Conservation (phyloP, 2,329 filamentous ascomycete species). For the Trichoderma semiorbis region DNA sequence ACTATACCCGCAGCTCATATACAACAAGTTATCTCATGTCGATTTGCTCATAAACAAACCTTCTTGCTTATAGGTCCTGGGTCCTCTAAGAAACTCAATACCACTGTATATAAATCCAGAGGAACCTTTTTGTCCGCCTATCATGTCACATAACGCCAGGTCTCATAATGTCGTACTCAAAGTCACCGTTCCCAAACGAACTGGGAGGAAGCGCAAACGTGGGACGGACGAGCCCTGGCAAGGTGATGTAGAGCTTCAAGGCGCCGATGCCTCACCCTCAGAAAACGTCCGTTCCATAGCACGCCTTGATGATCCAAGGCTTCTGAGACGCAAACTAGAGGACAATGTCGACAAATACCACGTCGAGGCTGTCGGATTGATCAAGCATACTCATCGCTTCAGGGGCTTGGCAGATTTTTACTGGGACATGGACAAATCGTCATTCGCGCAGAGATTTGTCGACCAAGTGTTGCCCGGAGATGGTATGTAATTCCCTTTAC, state of each 20-base stretch:
- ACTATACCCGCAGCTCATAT: not conserved
- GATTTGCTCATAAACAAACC: not conserved
- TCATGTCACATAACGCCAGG: constrained; percentile 70
- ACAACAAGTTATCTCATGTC: not conserved
- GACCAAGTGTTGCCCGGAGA: constrained; percentile 69
- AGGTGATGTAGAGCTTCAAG: constrained; percentile 37
- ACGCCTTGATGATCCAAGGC: constrained; percentile 50
- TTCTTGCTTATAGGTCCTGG: constrained; percentile 39
- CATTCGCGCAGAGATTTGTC: constrained; percentile 68
- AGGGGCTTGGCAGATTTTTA: constrained; percentile 86
- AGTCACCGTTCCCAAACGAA: constrained; percentile 80
- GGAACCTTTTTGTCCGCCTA: constrained; percentile 73
- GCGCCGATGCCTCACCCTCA: constrained; percentile 21
- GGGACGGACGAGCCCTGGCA: constrained; percentile 67
- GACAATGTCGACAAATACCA: constrained; percentile 68
- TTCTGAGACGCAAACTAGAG: constrained; percentile 60
- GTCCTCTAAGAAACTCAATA: constrained; percentile 48
- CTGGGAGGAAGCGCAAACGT: constrained; percentile 79
- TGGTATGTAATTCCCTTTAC: constrained; percentile 45
- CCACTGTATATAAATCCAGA: constrained; percentile 76
- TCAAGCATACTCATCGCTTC: constrained; percentile 83
- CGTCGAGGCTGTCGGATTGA: constrained; percentile 66
- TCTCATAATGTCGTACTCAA: constrained; percentile 85
- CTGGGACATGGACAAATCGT: constrained; percentile 65
- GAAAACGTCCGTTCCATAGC: constrained; percentile 40